A percentile compares a stretch with the other conserved stretches of the same genome.
phyloP scores from a whole-genome alignment of 305 asterid genomes.

The Fraxinus floribunda region DNA sequence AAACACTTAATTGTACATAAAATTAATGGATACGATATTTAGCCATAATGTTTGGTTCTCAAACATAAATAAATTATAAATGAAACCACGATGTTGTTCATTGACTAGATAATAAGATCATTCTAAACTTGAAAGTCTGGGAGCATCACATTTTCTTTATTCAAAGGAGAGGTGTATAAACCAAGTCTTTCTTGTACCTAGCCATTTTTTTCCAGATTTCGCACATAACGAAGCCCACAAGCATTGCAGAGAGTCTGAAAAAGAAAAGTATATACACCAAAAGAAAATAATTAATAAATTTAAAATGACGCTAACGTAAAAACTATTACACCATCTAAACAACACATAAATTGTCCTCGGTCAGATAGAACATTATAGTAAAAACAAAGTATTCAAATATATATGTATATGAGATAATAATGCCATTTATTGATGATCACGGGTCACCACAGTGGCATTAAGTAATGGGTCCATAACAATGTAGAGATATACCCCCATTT shows the following conservation, averaged over 20 bases:
- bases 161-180: background rate
- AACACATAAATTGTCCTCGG: background rate
- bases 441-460: background rate
- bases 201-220: background rate
- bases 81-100: background rate
- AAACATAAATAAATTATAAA: background rate
- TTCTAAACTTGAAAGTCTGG: background rate
- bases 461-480: background rate
- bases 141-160: background rate
- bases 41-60: background rate
- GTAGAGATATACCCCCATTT: too few relatives aligned
- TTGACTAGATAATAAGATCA: background rate
- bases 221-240: conserved; percentile 35
- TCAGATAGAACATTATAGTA: background rate
- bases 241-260: conserved; percentile 46
- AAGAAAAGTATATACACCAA: background rate
- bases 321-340: background rate
- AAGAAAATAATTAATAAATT: background rate
- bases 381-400: too few relatives aligned
- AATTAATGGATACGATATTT: background rate
- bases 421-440: background rate
- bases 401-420: too few relatives aligned
- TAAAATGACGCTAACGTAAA: background rate
- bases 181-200: background rate
- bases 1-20: background rate